phyloP scores from a whole-genome alignment of 768 basidiomycete genomes.

The Tulasnella sp. region DNA sequence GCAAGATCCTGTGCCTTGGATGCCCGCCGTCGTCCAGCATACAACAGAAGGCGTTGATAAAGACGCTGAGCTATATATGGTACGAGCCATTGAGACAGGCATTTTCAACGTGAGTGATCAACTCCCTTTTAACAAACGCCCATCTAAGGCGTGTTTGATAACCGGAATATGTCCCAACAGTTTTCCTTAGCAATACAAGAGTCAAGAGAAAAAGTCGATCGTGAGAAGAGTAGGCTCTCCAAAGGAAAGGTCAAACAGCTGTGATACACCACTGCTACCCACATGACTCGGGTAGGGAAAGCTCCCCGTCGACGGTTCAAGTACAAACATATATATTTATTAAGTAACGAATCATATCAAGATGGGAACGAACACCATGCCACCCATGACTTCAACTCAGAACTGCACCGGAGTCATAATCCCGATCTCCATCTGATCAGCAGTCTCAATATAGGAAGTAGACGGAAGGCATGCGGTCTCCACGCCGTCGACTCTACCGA shows the following conservation, averaged over 20 bases:
- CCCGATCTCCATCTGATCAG: no score
- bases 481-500: no score
- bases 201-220: conserved; percentile 52
- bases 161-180: conserved; percentile 27
- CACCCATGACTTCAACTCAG: no score
- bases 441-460: no score
- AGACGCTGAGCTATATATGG: conserved; percentile 56
- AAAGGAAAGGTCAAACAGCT: conserved; percentile 6
- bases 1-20: conserved; percentile 67
- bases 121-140: neutral
- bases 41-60: conserved; percentile 59
- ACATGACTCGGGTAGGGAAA: no score
- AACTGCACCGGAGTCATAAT: no score
- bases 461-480: no score
- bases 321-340: no score
- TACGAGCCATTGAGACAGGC: conserved; percentile 74
- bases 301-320: no score
- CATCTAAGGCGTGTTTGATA: no score
- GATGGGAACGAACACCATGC: no score
- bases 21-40: conserved; percentile 57
- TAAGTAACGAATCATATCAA: no score
- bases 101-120: conserved; percentile 52
- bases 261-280: neutral
- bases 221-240: neutral
- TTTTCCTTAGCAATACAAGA: conserved; percentile 71